Conservation (phyloP, 225 moss, liverwort and hornwort genomes). For the Takakia lepidozioides region DNA sequence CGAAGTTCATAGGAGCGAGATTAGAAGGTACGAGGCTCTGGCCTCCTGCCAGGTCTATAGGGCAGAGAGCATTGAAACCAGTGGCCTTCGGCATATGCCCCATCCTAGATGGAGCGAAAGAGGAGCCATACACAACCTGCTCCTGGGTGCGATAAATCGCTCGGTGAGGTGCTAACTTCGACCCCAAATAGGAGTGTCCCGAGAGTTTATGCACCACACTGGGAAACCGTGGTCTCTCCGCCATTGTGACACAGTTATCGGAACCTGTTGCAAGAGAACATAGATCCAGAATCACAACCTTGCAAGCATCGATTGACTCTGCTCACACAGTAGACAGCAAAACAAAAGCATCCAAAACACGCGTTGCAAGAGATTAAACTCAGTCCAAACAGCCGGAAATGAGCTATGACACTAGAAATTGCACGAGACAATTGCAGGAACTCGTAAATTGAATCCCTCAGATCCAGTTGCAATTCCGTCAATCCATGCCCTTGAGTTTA, state of each 20-base stretch:
- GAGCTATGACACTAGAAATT: too few relatives aligned
- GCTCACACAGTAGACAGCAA: too few relatives aligned
- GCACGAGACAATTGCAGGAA: too few relatives aligned
- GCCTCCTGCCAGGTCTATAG: slow-evolving; percentile 26
- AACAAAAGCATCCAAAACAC: too few relatives aligned
- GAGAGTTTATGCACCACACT: slow-evolving; percentile 34
- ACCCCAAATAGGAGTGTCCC: slow-evolving; percentile 33
- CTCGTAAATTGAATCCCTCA: too few relatives aligned
- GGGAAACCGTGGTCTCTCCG: slow-evolving; percentile 23
- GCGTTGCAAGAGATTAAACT: too few relatives aligned
- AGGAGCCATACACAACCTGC: slow-evolving; percentile 10
- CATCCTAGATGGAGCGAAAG: slow-evolving; percentile 23
- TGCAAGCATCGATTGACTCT: too few relatives aligned
- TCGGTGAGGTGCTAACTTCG: slow-evolving; percentile 19
- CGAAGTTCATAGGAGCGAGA: slow-evolving; percentile 25
- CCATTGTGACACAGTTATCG: slow-evolving; percentile 4
- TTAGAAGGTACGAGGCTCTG: slow-evolving; percentile 2
- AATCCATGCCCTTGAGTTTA: too few relatives aligned
- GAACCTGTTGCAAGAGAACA: slow-evolving; percentile 15
- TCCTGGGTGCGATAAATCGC: slow-evolving; percentile 15
- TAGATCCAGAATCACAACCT: too few relatives aligned
- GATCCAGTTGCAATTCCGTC: too few relatives aligned
- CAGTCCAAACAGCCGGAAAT: too few relatives aligned
- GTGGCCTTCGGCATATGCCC: slow-evolving; percentile 15
- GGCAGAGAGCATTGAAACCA: slow-evolving; percentile 22